phyloP scores from a whole-genome alignment of 139 green algal species.

The Chlorella sp. region DNA sequence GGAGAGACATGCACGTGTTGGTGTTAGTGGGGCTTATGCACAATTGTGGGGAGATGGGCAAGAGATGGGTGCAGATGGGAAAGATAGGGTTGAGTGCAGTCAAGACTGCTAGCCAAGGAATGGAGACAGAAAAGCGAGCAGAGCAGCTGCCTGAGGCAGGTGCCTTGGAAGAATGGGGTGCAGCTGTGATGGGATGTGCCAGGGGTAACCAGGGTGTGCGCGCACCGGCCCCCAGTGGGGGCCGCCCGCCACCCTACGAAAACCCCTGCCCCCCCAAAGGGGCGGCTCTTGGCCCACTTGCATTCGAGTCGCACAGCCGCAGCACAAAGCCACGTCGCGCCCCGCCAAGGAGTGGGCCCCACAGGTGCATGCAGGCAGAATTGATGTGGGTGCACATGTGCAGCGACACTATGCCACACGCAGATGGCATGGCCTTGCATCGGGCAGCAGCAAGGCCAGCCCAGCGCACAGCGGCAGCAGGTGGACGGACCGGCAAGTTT shows the following conservation, averaged over 20 bases:
- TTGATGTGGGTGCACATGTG: not conserved
- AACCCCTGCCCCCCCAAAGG: conserved; percentile 23
- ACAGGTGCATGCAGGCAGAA: not conserved
- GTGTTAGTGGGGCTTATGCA: not conserved
- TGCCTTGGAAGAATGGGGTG: not conserved
- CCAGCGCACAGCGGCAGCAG: not conserved
- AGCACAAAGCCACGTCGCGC: conserved; percentile 33
- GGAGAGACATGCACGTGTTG: not conserved
- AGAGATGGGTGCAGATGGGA: not conserved
- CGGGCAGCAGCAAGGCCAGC: not conserved
- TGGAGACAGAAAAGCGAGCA: not conserved
- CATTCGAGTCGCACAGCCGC: conserved; percentile 53
- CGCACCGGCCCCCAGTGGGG: not conserved
- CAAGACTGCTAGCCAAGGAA: no score
- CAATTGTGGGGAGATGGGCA: not conserved
- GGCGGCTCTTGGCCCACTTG: conserved; percentile 42
- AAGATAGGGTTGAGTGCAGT: not conserved
- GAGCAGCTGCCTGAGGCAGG: no score
- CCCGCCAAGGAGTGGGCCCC: conserved; percentile 50
- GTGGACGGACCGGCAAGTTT: no score
- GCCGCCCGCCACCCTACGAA: conserved; percentile 44
- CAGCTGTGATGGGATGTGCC: conserved; percentile 5
- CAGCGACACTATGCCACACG: no score
- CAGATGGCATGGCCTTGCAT: no score
- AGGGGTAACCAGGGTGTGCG: conserved; percentile 42